Base-by-base conservation (phyloP, 176 grass and related monocot genomes). In the sorghum (Sorghum bicolor) region DNA sequence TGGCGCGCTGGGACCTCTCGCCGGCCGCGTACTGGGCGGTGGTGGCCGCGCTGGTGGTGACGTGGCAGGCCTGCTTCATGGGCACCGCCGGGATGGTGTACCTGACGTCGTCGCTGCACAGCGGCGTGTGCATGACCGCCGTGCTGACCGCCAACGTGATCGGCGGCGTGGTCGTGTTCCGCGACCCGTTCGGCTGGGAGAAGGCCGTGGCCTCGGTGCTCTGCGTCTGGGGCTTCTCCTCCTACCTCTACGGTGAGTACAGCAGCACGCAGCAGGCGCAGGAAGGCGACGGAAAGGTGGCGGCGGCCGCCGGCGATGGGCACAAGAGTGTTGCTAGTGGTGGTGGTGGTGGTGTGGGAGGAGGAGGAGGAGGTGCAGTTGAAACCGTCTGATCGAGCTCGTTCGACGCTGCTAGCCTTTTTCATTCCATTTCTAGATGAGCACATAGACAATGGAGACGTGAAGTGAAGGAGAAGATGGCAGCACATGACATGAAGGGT, bases 61-160 rank as follows among this genome's bases (percentile, higher is more conserved):
- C 77, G 38, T 99, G 97, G 97, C 97, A 99, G 81, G 79, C 94
- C n/a, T 92, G 93, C 86, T 99, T 99, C 84, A 89, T 99, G 87
- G 93, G 93, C 45, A 99, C 93, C 4, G 93, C 93, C 1, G 93
- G 93, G 68, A 89, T 92, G 96, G 86, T 98, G 53, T 98, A 93
- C 83, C 88, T 95, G 4, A 98, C 91, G 45, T 90, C 96, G 60
- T 95, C 96, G 30, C 89, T 98, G 41, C 89, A 94, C 86, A 94
- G 96, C 72, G 96, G 93, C 61, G 92, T 98, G 67, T 98, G 96
- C 91, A 95, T 98, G 96, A 83, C 96, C 14, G 91, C 93, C 29
- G 87, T 98, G 81, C 89, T 95, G 17, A 83, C 96, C 10, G 75
- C 77, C 65, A 98, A 95, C 89, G 96, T 98, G 11, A 36, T 98